Base-by-base conservation (phyloP, 441 rosid genomes). In the Mallotus japonicus region DNA sequence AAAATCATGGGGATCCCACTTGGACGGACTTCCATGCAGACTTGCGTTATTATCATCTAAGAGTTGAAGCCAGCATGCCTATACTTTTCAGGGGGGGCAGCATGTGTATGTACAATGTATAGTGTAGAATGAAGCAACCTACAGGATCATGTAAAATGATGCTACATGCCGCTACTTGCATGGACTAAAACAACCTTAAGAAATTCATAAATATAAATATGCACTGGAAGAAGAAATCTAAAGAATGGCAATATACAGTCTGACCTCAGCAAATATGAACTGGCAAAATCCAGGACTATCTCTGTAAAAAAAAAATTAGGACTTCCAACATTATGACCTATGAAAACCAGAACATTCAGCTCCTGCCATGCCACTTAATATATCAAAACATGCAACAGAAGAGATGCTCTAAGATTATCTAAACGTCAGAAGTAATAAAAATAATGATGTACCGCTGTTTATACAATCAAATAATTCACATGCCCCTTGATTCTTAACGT, bases 1-100 rank as follows among this genome's bases (percentile, higher is more conserved):
- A 14, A 19, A 58, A 76, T 81, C 75, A 83, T 59, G 58, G 71
- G 70, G 65, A 66, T 54, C 70, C 65, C 84, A 80, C 72, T 65
- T 67, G 67, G 56, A 20, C 69, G 67, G 56, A 20, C 69, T 62
- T 63, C 10, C 72, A 15, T 24, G 54, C 32, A 58, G 24, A 42
- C 24, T 51, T 37, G 70, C 24, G 16, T 68, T 59, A 57, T 61
- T 34, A n/a, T 67, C 77, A 69, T 70, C 76, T 55, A 22, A 20
- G 58, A 71, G 71, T 77, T 68, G 69, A 73, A 66, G 62, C 54
- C 78, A 67, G 76, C 73, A 58, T 32, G 69, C 54, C 62, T 59
- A 53, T 37, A 50, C 51, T 59, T 46, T 71, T 69, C 58, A 15
- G 6, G 42, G 49, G 49, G 20, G 16, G 53, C 34, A 40, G 59